These are phyloP conservation scores for Porcisia hertigi DNA, from an alignment of 208 protist species.

Conservation along the genomic window DNA sequence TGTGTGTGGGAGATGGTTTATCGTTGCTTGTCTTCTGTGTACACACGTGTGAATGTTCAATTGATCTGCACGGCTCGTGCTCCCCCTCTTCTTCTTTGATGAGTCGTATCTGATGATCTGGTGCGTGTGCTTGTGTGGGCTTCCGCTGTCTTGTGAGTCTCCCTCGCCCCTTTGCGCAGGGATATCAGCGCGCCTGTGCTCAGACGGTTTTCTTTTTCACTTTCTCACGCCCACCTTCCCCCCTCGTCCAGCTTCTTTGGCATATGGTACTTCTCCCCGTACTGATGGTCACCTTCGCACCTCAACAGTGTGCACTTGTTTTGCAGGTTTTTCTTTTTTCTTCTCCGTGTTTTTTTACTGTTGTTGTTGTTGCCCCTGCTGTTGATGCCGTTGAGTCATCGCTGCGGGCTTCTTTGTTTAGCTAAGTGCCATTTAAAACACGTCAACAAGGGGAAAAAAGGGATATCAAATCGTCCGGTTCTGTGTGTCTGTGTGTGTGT, in stretches of 20 bases:
- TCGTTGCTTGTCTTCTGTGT: background rate
- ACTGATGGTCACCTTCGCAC: background rate
- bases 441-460: too few relatives aligned
- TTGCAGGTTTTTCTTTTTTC: background rate
- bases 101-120: background rate
- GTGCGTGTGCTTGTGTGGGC: background rate
- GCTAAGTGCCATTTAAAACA: constrained; percentile 8
- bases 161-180: background rate
- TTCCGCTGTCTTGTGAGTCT: background rate
- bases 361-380: background rate
- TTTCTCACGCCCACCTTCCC: background rate
- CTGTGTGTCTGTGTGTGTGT: background rate
- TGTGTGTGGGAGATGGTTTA: too few relatives aligned
- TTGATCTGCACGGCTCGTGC: background rate
- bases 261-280: background rate
- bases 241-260: background rate
- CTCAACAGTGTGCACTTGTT: background rate
- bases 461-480: background rate
- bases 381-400: background rate
- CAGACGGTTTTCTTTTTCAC: background rate
- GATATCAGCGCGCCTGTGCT: background rate
- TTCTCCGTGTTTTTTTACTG: too few relatives aligned
- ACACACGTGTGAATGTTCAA: background rate
- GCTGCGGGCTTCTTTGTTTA: background rate
- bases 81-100: background rate